phyloP scores from a whole-genome alignment of 2,329 filamentous ascomycete species.

The Monosporascus sp. region DNA sequence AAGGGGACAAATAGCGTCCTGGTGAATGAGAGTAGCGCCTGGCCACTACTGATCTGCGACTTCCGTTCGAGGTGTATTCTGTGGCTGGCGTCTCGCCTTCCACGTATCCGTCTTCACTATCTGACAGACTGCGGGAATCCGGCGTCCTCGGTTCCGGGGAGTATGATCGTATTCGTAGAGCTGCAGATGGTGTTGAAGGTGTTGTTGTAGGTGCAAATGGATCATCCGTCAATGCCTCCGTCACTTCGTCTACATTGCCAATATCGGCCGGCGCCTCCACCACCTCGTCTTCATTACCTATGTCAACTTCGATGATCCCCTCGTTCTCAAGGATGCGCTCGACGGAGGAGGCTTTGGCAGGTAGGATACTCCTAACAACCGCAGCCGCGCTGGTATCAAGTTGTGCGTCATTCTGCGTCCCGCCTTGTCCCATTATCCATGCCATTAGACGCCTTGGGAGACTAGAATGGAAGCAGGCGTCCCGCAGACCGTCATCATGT shows the following conservation, averaged over 20 bases:
- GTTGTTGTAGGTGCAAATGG: not conserved
- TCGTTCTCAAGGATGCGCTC: not conserved
- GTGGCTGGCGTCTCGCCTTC: too few species aligned
- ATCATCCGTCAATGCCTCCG: not conserved
- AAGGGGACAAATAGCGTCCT: not conserved
- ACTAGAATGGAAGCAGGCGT: not conserved
- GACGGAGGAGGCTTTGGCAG: not conserved
- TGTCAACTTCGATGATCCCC: conserved; percentile 3
- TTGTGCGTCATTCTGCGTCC: not conserved
- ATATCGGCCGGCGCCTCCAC: not conserved
- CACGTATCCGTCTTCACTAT: too few species aligned
- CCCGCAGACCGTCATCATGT: conserved; percentile 7
- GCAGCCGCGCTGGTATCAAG: not conserved
- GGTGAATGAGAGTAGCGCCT: not conserved
- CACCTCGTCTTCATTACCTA: conserved; percentile 1
- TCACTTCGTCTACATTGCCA: not conserved
- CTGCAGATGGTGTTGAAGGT: not conserved
- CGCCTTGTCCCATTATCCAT: conserved; percentile 9
- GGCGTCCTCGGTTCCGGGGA: too few species aligned
- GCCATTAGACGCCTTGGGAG: conserved; percentile 1
- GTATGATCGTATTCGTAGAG: too few species aligned
- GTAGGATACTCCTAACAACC: not conserved
- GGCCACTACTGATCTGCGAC: not conserved
- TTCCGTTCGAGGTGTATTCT: too few species aligned
- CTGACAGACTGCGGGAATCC: too few species aligned